Percentiles rank a stretch among this genome's conserved stretches.
Evolutionary conservation across 2,329 filamentous ascomycete genomes (phyloP).

Genomic region (Purpureocillium takamizusanense): DNA sequence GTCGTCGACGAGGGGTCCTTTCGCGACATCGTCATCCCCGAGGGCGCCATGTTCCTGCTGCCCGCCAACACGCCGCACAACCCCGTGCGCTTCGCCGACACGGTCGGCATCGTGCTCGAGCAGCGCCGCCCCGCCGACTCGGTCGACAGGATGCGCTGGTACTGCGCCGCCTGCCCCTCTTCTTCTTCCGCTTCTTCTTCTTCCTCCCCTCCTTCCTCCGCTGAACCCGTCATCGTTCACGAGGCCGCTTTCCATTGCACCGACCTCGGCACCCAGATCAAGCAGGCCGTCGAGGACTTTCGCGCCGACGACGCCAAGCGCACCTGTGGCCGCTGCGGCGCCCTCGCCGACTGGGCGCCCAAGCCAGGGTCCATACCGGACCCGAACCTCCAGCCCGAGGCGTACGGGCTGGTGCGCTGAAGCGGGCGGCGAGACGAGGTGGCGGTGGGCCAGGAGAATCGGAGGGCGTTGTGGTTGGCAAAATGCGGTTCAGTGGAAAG

Average conservation of each 20-base stretch:
- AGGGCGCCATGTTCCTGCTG: slow-evolving; percentile 90
- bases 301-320: slow-evolving; percentile 57
- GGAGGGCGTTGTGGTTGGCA: too few species aligned
- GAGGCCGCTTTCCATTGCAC: slow-evolving; percentile 83
- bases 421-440: too few species aligned
- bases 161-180: slow-evolving; percentile 65
- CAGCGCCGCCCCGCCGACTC: slow-evolving; percentile 63
- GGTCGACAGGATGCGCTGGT: slow-evolving; percentile 81
- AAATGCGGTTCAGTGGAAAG: too few species aligned
- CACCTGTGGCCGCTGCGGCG: slow-evolving; percentile 69
- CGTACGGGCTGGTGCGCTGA: not conserved
- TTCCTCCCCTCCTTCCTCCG: too few species aligned
- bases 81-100: slow-evolving; percentile 85
- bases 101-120: slow-evolving; percentile 89
- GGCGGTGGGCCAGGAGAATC: too few species aligned
- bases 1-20: slow-evolving; percentile 69
- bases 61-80: slow-evolving; percentile 95
- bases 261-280: slow-evolving; percentile 89
- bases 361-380: slow-evolving; percentile 48
- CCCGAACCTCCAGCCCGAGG: slow-evolving; percentile 36
- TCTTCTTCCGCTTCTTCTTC: too few species aligned
- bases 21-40: slow-evolving; percentile 78
- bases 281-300: slow-evolving; percentile 79
- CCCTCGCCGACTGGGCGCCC: slow-evolving; percentile 63
- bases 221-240: slow-evolving; percentile 54